Base-by-base conservation (phyloP, 768 basidiomycete species). In the Tricholoma saponaceum region DNA sequence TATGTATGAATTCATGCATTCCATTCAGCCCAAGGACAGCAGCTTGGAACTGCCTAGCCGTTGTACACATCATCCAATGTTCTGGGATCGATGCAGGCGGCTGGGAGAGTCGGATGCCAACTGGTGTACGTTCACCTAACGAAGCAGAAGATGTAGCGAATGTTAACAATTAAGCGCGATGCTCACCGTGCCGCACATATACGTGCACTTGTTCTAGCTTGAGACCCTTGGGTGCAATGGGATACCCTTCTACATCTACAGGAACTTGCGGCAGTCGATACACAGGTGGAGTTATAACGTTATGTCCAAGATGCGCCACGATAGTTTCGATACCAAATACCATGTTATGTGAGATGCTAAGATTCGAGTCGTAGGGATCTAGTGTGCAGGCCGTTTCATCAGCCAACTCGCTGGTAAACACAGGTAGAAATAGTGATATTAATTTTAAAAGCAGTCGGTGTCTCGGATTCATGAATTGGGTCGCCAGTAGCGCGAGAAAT, bases 101-200 rank as follows among this genome's bases (percentile, higher is more conserved):
- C 4, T 75, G 78, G 5, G 78, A 70, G 70, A 91, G 79, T 2
- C 89, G 81, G 10, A 84, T 74, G 8, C 82, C 83, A n/a, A 91
- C 89, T 0, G 90, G 90, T 0, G 89, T 83, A 33, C 90, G 81
- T 71, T 91, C 90, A 28, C 89, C 89, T 91, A n/a, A 20, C 44
- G 14, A n/a, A 12, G 22, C 23, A 46, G 22, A 1, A 46, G 22
- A 13, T 46, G 4, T 25, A 46, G 13, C 14, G 5, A 46, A 13
- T 12, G 22, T 46, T 25, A 14, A 25, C 22, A 25, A 46, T 25
- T 10, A 46, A 23, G 20, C 23, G 23, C 7, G 55, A 37, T 14
- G 46, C 83, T 50, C 56, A 89, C 89, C 89, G 68, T 92, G 90
- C 23, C 90, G 78, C 4, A 88, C 81, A 64, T 83, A 91, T 37